Evolutionary conservation across 768 basidiomycete genomes (phyloP).

Genomic region (Podaxis rugospora): DNA sequence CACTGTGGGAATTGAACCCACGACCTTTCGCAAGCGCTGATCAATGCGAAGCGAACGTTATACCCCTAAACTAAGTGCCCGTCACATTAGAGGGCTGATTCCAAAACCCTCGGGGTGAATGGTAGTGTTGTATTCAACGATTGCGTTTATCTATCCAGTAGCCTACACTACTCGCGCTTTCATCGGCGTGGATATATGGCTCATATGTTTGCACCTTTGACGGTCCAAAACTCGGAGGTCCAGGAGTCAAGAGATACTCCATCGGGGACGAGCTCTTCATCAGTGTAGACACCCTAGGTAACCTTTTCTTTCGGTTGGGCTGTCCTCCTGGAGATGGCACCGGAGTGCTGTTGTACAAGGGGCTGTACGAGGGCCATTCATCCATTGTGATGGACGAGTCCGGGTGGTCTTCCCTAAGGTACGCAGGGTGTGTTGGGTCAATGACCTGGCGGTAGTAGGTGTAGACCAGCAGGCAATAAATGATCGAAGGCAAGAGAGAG

Average conservation of each 20-base stretch:
- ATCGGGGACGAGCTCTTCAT: slow-evolving; percentile 27
- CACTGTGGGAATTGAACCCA: slow-evolving; percentile 55
- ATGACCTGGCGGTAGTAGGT: slow-evolving; percentile 36
- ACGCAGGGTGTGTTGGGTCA: slow-evolving; percentile 33
- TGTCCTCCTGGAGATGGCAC: slow-evolving; percentile 5
- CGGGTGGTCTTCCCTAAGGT: slow-evolving; percentile 17
- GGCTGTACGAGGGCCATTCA: slow-evolving; percentile 14
- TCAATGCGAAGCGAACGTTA: slow-evolving; percentile 53
- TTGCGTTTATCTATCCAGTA: background rate
- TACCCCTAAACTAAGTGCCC: slow-evolving; percentile 60
- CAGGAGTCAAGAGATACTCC: slow-evolving; percentile 21
- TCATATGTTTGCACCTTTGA: background rate
- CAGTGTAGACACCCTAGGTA: slow-evolving; percentile 11
- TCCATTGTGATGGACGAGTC: slow-evolving; percentile 9
- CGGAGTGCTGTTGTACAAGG: slow-evolving; percentile 6
- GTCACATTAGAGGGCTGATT: background rate
- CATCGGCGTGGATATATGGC: background rate
- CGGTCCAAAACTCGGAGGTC: slow-evolving; percentile 21
- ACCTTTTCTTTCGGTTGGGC: slow-evolving; percentile 2
- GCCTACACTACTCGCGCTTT: background rate
- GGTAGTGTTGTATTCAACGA: background rate
- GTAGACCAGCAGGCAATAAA: slow-evolving; percentile 32
- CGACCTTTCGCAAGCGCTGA: slow-evolving; percentile 44
- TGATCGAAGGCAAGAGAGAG: slow-evolving; percentile 30
- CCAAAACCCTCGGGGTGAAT: background rate